Base-by-base conservation (phyloP, 345 rosid genomes). In the Rhizophora mangle region DNA sequence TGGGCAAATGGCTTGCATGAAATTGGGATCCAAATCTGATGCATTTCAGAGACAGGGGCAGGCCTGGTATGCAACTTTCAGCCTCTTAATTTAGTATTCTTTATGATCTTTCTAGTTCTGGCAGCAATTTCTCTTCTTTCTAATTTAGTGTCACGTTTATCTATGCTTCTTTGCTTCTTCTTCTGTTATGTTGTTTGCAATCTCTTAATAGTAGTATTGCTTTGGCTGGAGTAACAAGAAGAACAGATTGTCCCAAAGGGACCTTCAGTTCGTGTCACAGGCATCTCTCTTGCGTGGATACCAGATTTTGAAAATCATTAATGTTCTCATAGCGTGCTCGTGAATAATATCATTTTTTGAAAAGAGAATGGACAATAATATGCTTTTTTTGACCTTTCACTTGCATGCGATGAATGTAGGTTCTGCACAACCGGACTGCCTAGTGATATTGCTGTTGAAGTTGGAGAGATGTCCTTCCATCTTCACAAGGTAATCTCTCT, bases 361-460 rank as follows among this genome's bases (percentile, higher is more conserved):
- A 32, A 65, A 30, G 57, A 60, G 31, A 24, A n/a, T 34, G 49
- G 13, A 9, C 4, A 43, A 43, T 43, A 13, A 3, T 43, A 43
- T 43, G 49, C 49, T 9, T 43, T 3, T n/a, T 20, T 47, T 68
- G 36, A 64, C 19, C 52, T 60, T 53, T 51, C 31, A 64, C 58
- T 58, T 46, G 3, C 5, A 62, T 54, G 37, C 49, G 5, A 56
- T 27, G 32, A 31, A 9, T 69, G 47, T 34, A 95, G 99, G 99
- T 92, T 95, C 87, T 95, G 99, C 78, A 90, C 98, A 31, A 83
- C 91, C 34, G 99, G 96, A 72, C 99, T 95, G 74, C 98, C 97
- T 5, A 92, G 96, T 75, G 99, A 95, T 74, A 80, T 92, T 62
- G 81, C 80, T 51, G 91, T 95, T 74, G 92, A 95, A 84, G 99